Percentiles rank a stretch among this genome's conserved stretches.
Conservation (phyloP, 768 basidiomycete species). For the Termitomyces sp. region DNA sequence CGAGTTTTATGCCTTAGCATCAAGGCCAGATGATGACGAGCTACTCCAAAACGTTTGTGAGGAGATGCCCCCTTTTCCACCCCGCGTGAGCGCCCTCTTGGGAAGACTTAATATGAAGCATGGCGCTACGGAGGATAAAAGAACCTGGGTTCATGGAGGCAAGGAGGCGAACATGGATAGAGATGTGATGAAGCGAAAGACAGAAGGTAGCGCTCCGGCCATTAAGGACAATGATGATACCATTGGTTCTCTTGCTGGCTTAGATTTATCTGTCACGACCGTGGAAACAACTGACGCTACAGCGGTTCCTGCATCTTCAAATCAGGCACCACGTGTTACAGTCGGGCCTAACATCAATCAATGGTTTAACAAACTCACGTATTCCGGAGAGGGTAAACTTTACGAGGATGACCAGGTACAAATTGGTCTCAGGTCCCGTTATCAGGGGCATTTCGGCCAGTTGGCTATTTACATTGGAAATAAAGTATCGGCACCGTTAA, state of each 20-base stretch:
- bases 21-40: slow-evolving; percentile 83
- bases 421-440: slow-evolving; percentile 94
- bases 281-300: slow-evolving; percentile 9
- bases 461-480: slow-evolving; percentile 95
- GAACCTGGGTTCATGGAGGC: slow-evolving; percentile 94
- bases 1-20: slow-evolving; percentile 90
- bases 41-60: slow-evolving; percentile 93
- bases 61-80: slow-evolving; percentile 98
- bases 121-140: slow-evolving; percentile 89
- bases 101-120: slow-evolving; percentile 86
- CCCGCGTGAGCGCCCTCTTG: slow-evolving; percentile 86
- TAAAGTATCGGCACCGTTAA: slow-evolving; percentile 85
- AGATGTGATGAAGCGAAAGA: slow-evolving; percentile 51
- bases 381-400: slow-evolving; percentile 78
- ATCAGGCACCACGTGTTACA: slow-evolving; percentile 50
- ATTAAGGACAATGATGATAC: slow-evolving; percentile 43
- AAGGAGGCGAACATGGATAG: slow-evolving; percentile 85
- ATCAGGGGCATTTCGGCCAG: slow-evolving; percentile 91
- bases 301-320: slow-evolving; percentile 7
- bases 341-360: slow-evolving; percentile 72
- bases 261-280: slow-evolving; percentile 50
- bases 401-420: slow-evolving; percentile 96
- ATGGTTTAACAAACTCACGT: slow-evolving; percentile 85
- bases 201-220: slow-evolving; percentile 25
- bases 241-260: slow-evolving; percentile 73